phyloP scores from a whole-genome alignment of 2,329 filamentous ascomycete species.

The Cadophora gregata region DNA sequence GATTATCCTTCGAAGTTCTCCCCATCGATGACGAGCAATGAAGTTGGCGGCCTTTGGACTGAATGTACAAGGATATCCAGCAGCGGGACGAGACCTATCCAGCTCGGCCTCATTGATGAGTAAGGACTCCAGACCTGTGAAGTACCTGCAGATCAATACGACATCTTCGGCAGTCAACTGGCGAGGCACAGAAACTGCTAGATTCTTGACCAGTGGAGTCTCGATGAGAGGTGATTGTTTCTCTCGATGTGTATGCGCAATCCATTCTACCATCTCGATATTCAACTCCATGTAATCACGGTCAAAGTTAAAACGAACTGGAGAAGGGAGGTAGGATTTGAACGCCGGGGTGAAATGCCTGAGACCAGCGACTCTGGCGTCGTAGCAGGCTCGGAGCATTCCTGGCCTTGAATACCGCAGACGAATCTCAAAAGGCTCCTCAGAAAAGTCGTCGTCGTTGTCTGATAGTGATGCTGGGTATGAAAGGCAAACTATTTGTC shows the following conservation, averaged over 20 bases:
- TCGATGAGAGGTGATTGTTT: background rate
- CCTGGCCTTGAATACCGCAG: background rate
- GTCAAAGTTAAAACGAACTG: constrained; percentile 12
- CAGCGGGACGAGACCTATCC: background rate
- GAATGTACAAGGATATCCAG: background rate
- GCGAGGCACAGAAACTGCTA: background rate
- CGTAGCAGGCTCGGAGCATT: constrained; percentile 5
- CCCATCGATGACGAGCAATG: constrained; percentile 11
- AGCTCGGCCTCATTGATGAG: background rate
- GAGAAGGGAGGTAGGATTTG: background rate
- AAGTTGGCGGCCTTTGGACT: background rate
- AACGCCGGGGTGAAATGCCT: constrained; percentile 4
- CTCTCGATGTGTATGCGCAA: background rate
- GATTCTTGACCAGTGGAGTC: background rate
- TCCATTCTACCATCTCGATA: background rate
- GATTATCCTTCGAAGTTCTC: background rate
- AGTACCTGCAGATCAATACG: constrained; percentile 7
- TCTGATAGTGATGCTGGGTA: too few relatives aligned
- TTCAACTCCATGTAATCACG: constrained; percentile 15
- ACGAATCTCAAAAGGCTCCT: background rate
- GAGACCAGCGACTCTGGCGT: constrained; percentile 1
- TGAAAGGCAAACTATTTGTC: background rate
- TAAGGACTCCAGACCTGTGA: background rate
- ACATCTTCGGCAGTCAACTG: background rate
- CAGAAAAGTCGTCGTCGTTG: too few relatives aligned